These are phyloP conservation scores for Fusarium duplospermum DNA, from an alignment of 2,329 filamentous ascomycete genomes.

Conservation along the genomic window DNA sequence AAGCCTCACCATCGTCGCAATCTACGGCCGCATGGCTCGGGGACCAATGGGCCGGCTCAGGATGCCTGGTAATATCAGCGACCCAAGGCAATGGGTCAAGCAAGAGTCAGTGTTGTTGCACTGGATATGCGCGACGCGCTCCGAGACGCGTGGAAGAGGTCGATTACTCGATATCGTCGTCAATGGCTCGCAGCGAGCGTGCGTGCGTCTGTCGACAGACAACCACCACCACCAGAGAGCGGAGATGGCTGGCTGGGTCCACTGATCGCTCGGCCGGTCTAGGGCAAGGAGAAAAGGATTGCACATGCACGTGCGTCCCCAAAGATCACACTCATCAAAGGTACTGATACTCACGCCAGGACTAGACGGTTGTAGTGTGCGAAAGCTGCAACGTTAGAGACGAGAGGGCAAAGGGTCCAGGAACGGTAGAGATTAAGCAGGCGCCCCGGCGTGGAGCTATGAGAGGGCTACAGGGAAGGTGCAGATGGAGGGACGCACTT, in stretches of 20 bases:
- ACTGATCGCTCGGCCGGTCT: slow-evolving; percentile 38
- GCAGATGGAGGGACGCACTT: slow-evolving; percentile 9
- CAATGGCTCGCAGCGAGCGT: slow-evolving; percentile 21
- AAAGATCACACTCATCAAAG: slow-evolving; percentile 7
- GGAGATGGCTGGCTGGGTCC: slow-evolving; percentile 24
- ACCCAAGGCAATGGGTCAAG: slow-evolving; percentile 21
- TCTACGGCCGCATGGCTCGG: slow-evolving; percentile 33
- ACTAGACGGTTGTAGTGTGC: slow-evolving; percentile 27
- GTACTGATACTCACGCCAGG: slow-evolving; percentile 38
- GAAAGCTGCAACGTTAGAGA: slow-evolving; percentile 30
- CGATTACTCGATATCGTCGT: slow-evolving; percentile 15
- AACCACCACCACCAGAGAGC: slow-evolving; percentile 1
- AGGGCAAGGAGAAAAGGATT: slow-evolving; percentile 22
- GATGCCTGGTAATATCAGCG: slow-evolving; percentile 17
- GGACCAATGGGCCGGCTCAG: slow-evolving; percentile 35
- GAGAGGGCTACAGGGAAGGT: not conserved
- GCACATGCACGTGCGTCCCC: slow-evolving; percentile 33
- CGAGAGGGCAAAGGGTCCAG: slow-evolving; percentile 22
- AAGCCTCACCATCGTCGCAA: slow-evolving; percentile 39
- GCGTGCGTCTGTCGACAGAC: slow-evolving; percentile 3
- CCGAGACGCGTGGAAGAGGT: slow-evolving; percentile 27
- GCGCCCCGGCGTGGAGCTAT: slow-evolving; percentile 25
- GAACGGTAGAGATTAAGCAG: slow-evolving; percentile 4
- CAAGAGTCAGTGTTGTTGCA: slow-evolving; percentile 9
- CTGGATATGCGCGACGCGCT: slow-evolving; percentile 23